phyloP scores from a whole-genome alignment of 2,329 filamentous ascomycete species.

The Ilyonectria robusta region DNA sequence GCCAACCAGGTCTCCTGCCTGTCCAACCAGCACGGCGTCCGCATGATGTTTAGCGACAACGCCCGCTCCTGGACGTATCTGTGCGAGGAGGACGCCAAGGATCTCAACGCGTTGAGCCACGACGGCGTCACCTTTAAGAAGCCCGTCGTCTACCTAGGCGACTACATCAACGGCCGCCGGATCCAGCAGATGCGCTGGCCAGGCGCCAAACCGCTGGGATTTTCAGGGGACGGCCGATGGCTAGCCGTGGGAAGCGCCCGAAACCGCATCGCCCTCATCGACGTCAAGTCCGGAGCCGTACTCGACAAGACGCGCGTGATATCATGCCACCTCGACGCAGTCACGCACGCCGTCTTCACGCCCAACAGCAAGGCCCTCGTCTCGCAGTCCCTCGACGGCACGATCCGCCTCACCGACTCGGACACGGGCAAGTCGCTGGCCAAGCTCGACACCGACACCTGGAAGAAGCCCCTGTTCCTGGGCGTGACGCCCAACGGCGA shows the following conservation, averaged over 20 bases:
- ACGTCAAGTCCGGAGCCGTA: slow-evolving; percentile 27
- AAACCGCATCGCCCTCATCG: slow-evolving; percentile 44
- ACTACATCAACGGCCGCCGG: slow-evolving; percentile 43
- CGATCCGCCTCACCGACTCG: slow-evolving; percentile 44
- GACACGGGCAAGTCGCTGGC: slow-evolving; percentile 40
- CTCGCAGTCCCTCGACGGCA: slow-evolving; percentile 47
- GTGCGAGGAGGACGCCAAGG: slow-evolving; percentile 42
- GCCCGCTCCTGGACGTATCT: slow-evolving; percentile 45
- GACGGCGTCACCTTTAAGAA: slow-evolving; percentile 42
- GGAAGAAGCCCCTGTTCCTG: slow-evolving; percentile 46
- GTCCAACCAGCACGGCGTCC: slow-evolving; percentile 44
- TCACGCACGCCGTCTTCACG: slow-evolving; percentile 48
- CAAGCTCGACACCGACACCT: slow-evolving; percentile 49
- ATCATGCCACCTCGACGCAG: slow-evolving; percentile 43
- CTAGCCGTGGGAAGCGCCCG: slow-evolving; percentile 42
- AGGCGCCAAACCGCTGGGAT: slow-evolving; percentile 42
- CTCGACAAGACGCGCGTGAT: slow-evolving; percentile 37
- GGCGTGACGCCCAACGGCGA: slow-evolving; percentile 48
- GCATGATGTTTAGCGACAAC: slow-evolving; percentile 42
- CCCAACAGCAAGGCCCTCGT: slow-evolving; percentile 43
- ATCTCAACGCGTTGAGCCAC: slow-evolving; percentile 38
- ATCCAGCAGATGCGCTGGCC: slow-evolving; percentile 41
- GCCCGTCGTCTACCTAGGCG: slow-evolving; percentile 41
- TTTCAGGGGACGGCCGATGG: slow-evolving; percentile 42
- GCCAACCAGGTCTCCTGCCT: slow-evolving; percentile 40